These are phyloP conservation scores for Geosmithia putterillii DNA, from an alignment of 2,329 filamentous ascomycete species.

Conservation along the genomic window DNA sequence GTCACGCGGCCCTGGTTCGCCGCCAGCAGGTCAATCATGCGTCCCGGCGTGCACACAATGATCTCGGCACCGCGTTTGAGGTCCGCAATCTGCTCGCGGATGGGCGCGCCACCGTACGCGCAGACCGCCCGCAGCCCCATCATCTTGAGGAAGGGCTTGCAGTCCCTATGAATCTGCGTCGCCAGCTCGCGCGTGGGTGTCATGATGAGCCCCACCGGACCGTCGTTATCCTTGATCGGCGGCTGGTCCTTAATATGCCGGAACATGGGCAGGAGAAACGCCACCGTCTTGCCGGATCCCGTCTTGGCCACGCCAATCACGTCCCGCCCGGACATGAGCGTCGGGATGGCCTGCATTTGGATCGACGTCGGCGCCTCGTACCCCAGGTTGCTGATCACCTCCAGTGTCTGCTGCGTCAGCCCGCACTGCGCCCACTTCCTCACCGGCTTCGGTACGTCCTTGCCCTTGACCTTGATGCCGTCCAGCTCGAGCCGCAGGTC, in stretches of 20 bases:
- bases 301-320: conserved; percentile 96
- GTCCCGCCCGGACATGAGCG: conserved; percentile 92
- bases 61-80: conserved; percentile 92
- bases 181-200: conserved; percentile 90
- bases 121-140: conserved; percentile 78
- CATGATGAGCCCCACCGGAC: conserved; percentile 79
- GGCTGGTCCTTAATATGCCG: conserved; percentile 92
- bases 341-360: conserved; percentile 86
- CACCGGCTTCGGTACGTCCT: conserved; percentile 83
- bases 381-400: conserved; percentile 69
- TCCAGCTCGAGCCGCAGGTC: conserved; percentile 79
- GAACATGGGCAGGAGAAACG: conserved; percentile 94
- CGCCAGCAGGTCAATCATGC: conserved; percentile 88
- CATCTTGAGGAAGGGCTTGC: conserved; percentile 85
- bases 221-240: conserved; percentile 70
- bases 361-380: conserved; percentile 89
- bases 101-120: conserved; percentile 88
- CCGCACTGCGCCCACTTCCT: conserved; percentile 96
- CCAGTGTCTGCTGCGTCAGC: conserved; percentile 72
- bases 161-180: conserved; percentile 86
- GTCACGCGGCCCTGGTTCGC: conserved; percentile 92
- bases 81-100: conserved; percentile 95
- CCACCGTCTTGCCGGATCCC: conserved; percentile 93
- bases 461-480: conserved; percentile 85
- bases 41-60: conserved; percentile 86